Base-by-base conservation (phyloP, 2,329 filamentous ascomycete genomes). In the Colletotrichum musicola region DNA sequence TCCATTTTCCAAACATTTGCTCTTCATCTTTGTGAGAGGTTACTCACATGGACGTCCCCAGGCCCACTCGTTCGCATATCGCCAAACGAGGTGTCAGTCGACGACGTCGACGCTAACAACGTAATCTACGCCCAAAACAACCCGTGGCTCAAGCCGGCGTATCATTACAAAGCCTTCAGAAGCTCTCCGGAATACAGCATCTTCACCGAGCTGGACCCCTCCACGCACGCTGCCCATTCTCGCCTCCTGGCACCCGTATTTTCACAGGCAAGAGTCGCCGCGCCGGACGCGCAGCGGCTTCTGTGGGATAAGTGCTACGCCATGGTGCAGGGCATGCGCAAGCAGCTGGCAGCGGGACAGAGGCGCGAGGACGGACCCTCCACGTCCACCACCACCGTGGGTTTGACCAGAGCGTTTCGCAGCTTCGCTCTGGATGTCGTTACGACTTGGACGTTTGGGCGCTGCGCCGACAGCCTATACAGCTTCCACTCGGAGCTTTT, bases 1-100 rank as follows among this genome's bases (percentile, higher is more conserved):
- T 35, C 7, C 30, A 38, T 16, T 27, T 59, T 16, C 22, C 22
- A 25, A 4, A 25, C 22, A 10, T 5, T 18, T 3, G 10, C 2
- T 2, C 6, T 35, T 35, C 44, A 38, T 27, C 9, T 38, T 46
- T 35, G 16, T 7, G 18, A 7, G 7, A 18, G 4, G 13, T 20
- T 30, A 25, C 13, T 59, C 14, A 51, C 22, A 51, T 49, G 53
- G 22, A 30, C 14, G 25, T 14, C 3, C 22, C 9, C 9, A 68
- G 64, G 64, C n/a, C 64, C 64, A 9, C 27, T 58, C 2, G 55
- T 65, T 25, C 44, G 54, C 2, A 65, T 65, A 44, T 68, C 64
- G 9, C 64, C 64, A 6, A 64, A 64, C 18, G 64, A 68, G 18
- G 54, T 68, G 3, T 68, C 64, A 1, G 14, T 68, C 54, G 54